Conservation (phyloP, 2,329 filamentous ascomycete genomes). For the Diaporthe sp. region DNA sequence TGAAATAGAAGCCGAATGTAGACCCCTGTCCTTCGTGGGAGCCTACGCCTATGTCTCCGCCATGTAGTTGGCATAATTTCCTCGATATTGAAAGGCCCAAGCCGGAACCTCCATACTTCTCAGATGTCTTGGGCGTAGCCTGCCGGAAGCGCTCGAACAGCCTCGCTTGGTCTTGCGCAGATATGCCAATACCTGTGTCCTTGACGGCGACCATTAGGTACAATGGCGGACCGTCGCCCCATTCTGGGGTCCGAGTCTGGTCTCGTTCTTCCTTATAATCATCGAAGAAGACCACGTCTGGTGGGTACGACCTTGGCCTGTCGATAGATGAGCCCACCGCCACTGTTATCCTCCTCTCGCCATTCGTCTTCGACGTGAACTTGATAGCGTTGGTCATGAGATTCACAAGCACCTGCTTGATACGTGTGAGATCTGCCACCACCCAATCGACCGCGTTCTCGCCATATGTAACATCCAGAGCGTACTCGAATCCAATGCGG, state of each 20-base stretch:
- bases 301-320: slow-evolving; percentile 14
- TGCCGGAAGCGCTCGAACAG: slow-evolving; percentile 34
- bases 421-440: slow-evolving; percentile 32
- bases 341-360: slow-evolving; percentile 6
- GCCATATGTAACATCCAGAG: neutral
- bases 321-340: neutral
- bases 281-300: slow-evolving; percentile 27
- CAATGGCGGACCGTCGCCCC: slow-evolving; percentile 11
- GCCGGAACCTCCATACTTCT: slow-evolving; percentile 28
- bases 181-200: slow-evolving; percentile 29
- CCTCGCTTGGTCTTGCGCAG: neutral
- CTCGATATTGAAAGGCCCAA: slow-evolving; percentile 29
- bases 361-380: slow-evolving; percentile 17
- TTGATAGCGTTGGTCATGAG: slow-evolving; percentile 36
- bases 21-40: slow-evolving; percentile 24
- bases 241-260: slow-evolving; percentile 5
- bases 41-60: slow-evolving; percentile 31
- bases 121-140: slow-evolving; percentile 34
- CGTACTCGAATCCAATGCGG: slow-evolving; percentile 12
- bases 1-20: slow-evolving; percentile 34
- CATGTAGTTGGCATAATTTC: slow-evolving; percentile 30
- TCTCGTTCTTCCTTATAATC: slow-evolving; percentile 1
- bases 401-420: slow-evolving; percentile 35
- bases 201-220: slow-evolving; percentile 30
- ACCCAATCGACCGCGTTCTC: slow-evolving; percentile 17